Base-by-base conservation (phyloP, 257 asterid species). In the Nicotiana benthamiana region DNA sequence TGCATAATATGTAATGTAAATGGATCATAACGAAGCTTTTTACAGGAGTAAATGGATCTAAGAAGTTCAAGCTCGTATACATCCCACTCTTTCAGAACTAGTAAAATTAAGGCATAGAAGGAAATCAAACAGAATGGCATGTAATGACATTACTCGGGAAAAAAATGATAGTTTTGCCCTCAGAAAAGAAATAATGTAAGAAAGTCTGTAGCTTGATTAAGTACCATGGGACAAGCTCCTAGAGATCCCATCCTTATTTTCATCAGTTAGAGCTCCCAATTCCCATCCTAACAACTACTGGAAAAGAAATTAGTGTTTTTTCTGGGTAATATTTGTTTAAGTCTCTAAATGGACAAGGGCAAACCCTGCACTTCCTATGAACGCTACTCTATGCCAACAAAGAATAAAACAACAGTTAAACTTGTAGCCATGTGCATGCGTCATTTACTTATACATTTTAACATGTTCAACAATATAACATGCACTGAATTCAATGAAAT, bases 1-100 rank as follows among this genome's bases (percentile, higher is more conserved):
- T 96, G 85, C 86, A 85, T 28, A 89, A 63, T 76, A 77, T 51
- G 54, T 70, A 83, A 9, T 18, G 76, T 52, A 62, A 52, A 66
- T 64, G 36, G 80, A 75, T 83, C 40, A 46, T 67, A 78, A 32
- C 9, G 48, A 40, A 40, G 24, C 34, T 26, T 72, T 59, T 13
- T 36, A 20, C 13, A 1, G 32, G 56, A 70, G 79, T 56, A 66
- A 57, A 78, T 75, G 46, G 80, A 75, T 79, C 40, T 72, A 70
- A 24, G 60, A 22, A 40, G 22, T 11, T 24, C 59, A 72, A 72
- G 60, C 60, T 13, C n/a, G 24, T 43, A 46, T 46, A 24, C 17
- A 72, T 72, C 11, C 78, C 40, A 46, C 20, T 72, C 40, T 46
- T 72, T 72, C 16, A 3, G 13, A 28, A 46, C 60, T 6, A 46